Percentiles rank a stretch among this genome's conserved stretches.
phyloP scores from a whole-genome alignment of 2,329 filamentous ascomycete species.

The Eutypa lata region DNA sequence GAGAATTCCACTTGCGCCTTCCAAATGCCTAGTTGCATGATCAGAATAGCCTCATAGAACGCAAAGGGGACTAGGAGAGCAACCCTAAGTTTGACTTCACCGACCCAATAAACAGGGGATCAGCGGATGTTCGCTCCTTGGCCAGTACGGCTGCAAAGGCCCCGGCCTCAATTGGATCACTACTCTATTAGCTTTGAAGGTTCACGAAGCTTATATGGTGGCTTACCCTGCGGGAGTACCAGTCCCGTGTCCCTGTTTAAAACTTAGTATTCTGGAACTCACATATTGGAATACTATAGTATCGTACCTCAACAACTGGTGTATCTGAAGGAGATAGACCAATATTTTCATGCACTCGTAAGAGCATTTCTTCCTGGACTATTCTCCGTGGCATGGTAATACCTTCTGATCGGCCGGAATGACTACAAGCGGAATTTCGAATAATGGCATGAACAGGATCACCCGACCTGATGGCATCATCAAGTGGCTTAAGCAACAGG shows the following conservation, averaged over 20 bases:
- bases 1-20: slow-evolving; percentile 22
- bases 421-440: slow-evolving; percentile 8
- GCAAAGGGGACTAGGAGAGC: neutral
- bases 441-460: slow-evolving; percentile 9
- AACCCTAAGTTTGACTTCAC: slow-evolving; percentile 21
- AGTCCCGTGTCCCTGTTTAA: slow-evolving; percentile 8
- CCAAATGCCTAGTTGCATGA: slow-evolving; percentile 16
- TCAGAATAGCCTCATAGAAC: neutral
- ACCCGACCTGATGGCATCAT: slow-evolving; percentile 4
- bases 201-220: neutral
- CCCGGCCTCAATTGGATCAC: slow-evolving; percentile 16
- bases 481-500: slow-evolving; percentile 7
- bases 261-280: no score
- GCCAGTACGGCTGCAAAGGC: slow-evolving; percentile 20
- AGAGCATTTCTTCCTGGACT: slow-evolving; percentile 10
- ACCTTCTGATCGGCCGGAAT: slow-evolving; percentile 7
- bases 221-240: slow-evolving; percentile 7
- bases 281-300: neutral
- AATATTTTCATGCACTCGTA: slow-evolving; percentile 3
- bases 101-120: slow-evolving; percentile 23
- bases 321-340: slow-evolving; percentile 3
- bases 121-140: slow-evolving; percentile 14
- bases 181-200: neutral
- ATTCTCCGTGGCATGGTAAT: slow-evolving; percentile 7
- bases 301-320: slow-evolving; percentile 7